Evolutionary conservation across 192 early-diverging fungal species (phyloP).

Genomic region (Tieghemiomyces parasiticus): DNA sequence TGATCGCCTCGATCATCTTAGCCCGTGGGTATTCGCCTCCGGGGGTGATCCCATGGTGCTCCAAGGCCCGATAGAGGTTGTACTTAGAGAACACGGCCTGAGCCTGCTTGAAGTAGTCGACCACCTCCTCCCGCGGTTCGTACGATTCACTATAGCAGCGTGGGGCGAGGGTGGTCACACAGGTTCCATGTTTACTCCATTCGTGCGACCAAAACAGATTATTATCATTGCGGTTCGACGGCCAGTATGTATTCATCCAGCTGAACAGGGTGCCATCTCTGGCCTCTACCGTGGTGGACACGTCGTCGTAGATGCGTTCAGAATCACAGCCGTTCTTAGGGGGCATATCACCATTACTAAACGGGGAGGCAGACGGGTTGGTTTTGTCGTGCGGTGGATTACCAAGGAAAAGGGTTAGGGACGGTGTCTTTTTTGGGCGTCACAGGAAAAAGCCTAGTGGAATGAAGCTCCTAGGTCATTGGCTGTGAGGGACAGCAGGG

Average conservation of each 20-base stretch:
- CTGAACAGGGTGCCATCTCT: constrained; percentile 16
- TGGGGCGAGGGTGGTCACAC: constrained; percentile 25
- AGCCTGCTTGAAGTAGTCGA: constrained; percentile 5
- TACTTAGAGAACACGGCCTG: neutral
- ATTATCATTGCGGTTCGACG: constrained; percentile 11
- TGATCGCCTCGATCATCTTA: neutral
- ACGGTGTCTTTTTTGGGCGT: too few relatives aligned
- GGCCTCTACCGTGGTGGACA: neutral
- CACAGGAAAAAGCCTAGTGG: too few relatives aligned
- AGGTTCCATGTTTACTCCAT: constrained; percentile 33
- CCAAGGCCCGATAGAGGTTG: neutral
- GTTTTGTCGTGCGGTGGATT: too few relatives aligned
- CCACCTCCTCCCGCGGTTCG: constrained; percentile 6
- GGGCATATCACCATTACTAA: constrained; percentile 1
- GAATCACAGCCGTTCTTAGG: constrained; percentile 7
- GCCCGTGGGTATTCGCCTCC: neutral
- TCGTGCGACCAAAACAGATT: constrained; percentile 31
- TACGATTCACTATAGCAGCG: constrained; percentile 22
- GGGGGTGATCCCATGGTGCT: neutral
- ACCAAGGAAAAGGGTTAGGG: too few relatives aligned
- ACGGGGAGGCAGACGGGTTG: neutral
- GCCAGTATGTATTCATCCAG: constrained; percentile 22
- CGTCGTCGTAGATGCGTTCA: neutral
- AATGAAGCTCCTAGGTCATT: neutral
- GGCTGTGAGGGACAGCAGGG: neutral